Base-by-base conservation (phyloP, 208 protist genomes). In the Balamuthia mandrillaris region DNA sequence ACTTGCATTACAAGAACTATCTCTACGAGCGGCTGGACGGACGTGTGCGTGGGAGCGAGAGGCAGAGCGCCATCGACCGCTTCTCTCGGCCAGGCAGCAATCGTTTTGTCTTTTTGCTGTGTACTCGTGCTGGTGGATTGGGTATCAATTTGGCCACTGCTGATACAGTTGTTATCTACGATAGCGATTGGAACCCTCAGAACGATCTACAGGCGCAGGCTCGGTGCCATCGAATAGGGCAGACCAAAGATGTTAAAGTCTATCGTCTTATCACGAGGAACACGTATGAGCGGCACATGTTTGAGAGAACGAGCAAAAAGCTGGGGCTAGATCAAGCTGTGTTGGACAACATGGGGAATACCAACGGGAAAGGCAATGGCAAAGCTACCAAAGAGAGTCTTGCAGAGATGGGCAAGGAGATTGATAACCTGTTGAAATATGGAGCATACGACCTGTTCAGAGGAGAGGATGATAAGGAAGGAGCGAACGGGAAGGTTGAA, bases 211-310 rank as follows among this genome's bases (percentile, higher is more conserved):
- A 95, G 84, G 92, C 88, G 9, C 90, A 93, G 4, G 98, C 99
- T 91, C 92, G 98, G 2, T 82, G 74, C 31, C 41, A 97, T 98
- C 10, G n/a, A 45, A 95, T 95, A 14, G 93, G 93, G 12, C 93
- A 95, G 75, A 90, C 81, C 14, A 91, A 92, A 47, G 63, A 86
- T n/a, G 90, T 94, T 3, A 94, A 94, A n/a, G 47, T 87, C 37
- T 79, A 90, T 37, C 33, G 85, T 3, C 33, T 84, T 21, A 56
- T 89, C 27, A 86, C 60, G 5, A 52, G 52, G 47, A 81, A 72
- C 9, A 42, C 79, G 2, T 81, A 81, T 16, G 72, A 81, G 21
- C 44, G 72, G 0, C 45, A 81, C 21, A 81, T 81, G 72, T 60
- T 81, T 18, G 72, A 81, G 45, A 10, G 44, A 31, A 95, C 95